phyloP scores from a whole-genome alignment of 768 basidiomycete species.

The Tephrocybe sp. region DNA sequence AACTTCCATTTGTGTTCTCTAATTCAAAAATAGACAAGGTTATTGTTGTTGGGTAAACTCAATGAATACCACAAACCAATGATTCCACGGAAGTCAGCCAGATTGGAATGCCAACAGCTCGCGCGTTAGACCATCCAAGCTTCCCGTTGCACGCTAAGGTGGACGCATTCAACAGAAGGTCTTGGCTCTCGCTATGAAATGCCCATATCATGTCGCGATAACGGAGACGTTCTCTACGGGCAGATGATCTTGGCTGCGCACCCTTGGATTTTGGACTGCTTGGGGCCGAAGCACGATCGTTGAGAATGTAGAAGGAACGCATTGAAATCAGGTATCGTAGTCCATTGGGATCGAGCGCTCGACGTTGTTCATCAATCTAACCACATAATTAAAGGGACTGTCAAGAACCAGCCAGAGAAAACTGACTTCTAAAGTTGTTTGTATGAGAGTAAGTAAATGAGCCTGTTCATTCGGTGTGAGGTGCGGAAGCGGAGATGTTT shows the following conservation, averaged over 20 bases:
- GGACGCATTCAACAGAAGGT: constrained; percentile 72
- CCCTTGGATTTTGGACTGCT: constrained; percentile 46
- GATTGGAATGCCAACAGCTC: constrained; percentile 80
- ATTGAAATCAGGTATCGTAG: constrained; percentile 92
- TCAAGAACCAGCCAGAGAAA: background rate
- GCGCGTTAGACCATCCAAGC: constrained; percentile 89
- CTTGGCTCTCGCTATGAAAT: constrained; percentile 93
- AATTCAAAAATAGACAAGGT: constrained; percentile 8
- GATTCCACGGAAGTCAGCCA: constrained; percentile 84
- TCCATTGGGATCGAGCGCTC: constrained; percentile 91
- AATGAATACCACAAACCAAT: constrained; percentile 53
- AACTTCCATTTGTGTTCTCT: constrained; percentile 82
- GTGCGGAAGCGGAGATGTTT: constrained; percentile 63
- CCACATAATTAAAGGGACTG: background rate
- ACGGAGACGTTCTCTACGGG: constrained; percentile 73
- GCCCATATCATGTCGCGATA: constrained; percentile 98
- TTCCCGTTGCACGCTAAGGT: constrained; percentile 75
- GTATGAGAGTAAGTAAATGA: constrained; percentile 80
- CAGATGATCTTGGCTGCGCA: constrained; percentile 44
- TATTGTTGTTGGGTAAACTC: background rate
- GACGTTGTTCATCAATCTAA: constrained; percentile 86
- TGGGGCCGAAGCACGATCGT: constrained; percentile 56
- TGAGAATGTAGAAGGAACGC: constrained; percentile 87
- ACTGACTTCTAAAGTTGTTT: constrained; percentile 81
- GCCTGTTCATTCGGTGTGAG: constrained; percentile 81